Percentiles rank a stretch among this genome's conserved stretches.
These are phyloP conservation scores for Elaeis guineensis DNA, from an alignment of 176 grass and related monocot species.

Conservation along the genomic window DNA sequence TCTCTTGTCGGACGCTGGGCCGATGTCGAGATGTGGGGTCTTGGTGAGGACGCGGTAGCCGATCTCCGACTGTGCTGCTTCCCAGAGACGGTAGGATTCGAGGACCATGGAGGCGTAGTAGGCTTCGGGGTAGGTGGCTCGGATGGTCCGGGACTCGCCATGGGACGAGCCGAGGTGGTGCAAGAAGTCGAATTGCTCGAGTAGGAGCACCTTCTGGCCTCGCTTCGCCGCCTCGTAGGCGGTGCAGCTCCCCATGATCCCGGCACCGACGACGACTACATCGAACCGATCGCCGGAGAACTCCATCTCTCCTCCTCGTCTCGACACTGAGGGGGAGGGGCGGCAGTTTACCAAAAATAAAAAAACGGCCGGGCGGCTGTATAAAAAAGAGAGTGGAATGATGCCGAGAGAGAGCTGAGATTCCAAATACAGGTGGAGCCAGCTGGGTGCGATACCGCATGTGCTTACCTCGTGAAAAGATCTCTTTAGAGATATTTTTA, in stretches of 20 bases:
- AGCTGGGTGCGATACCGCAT: no score
- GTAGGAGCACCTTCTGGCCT: constrained; percentile 41
- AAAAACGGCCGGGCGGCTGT: no score
- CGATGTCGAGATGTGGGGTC: constrained; percentile 63
- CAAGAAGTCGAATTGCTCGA: constrained; percentile 85
- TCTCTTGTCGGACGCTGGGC: constrained; percentile 21
- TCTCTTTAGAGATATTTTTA: no score
- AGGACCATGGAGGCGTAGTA: constrained; percentile 74
- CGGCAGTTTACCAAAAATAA: no score
- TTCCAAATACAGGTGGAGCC: no score
- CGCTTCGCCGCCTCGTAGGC: constrained; percentile 51
- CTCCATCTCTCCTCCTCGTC: background rate
- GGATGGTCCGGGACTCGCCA: constrained; percentile 90
- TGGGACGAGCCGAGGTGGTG: constrained; percentile 83
- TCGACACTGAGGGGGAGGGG: no score
- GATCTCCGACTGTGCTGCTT: constrained; percentile 43
- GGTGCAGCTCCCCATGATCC: constrained; percentile 93
- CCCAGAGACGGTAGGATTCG: constrained; percentile 47
- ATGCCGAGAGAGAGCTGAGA: no score
- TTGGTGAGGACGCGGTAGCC: constrained; percentile 61
- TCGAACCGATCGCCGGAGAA: constrained; percentile 30
- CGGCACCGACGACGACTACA: constrained; percentile 64
- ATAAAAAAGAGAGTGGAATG: no score
- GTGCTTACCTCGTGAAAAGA: no score
- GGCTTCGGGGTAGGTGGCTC: constrained; percentile 65